Evolutionary conservation across 345 rosid genomes (phyloP), one percentile per base, ranked within the genome.

Genomic region (Schrenkiella parvula): DNA sequence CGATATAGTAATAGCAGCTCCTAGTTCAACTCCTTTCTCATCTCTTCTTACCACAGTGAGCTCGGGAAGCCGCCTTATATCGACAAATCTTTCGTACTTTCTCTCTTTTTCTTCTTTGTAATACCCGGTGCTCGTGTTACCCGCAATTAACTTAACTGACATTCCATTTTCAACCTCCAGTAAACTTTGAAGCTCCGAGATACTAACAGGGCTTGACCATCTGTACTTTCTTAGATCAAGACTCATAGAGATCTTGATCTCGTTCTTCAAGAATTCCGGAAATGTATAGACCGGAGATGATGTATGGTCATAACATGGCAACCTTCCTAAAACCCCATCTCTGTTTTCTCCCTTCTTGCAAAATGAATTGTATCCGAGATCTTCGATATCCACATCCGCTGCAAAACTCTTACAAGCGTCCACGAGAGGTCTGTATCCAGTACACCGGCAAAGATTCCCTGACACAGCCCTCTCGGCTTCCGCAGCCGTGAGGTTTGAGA

Each of bases 391-490:
- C 12, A 84, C 90, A 73, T 91, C 86, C 17, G 80, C 70, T 8
- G 96, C 86, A 78, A 91, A 95, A 75, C 93, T 91, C 80, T 89
- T 95, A 69, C 95, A 91, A 14, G 88, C 95, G 73, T 95, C 96
- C 29, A 78, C 89, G 43, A 95, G 86, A 0, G 99, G 89, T 47
- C 97, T 87, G 66, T 95, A 95, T 18, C 99, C 97, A 0, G 99
- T 95, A 68, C 99, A 95, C n/a, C 96, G 84, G 78, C 99, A 95
- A 52, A 95, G 88, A 81, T 95, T 95, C 34, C 97, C 96, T 0
- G 78, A 22, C 2, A 89, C 80, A 48, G 96, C 87, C 62, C 78
- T 88, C 79, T 95, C 97, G 14, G 99, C 97, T 84, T 89, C 97
- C 2, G 75, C 73, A 31, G 82, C 77, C 4, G 95, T 89, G 41